Base-by-base conservation (phyloP, 2,329 filamentous ascomycete genomes). In the Aspergillus quadricinctus region DNA sequence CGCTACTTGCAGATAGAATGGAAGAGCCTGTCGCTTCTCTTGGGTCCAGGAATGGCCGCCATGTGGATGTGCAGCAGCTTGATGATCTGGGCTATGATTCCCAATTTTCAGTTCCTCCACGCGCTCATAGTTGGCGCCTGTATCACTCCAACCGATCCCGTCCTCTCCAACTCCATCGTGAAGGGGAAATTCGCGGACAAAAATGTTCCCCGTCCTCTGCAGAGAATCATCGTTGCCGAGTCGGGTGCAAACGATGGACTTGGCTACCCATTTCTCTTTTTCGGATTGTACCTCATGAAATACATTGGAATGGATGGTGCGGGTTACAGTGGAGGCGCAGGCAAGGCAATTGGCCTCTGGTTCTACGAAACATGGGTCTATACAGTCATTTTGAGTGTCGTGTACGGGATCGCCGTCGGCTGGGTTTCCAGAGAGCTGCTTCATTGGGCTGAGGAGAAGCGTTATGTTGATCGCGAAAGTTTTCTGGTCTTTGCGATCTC, bases 181-280 rank as follows among this genome's bases (percentile, higher is more conserved):
- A 96, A 96, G 77, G 92, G 92, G 31, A 92, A 90, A 65, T 97
- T 96, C 69, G 92, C 92, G 1, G 92, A 96, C 67, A 88, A 92
- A 66, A 94, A 96, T 69, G 87, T 96, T 19, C 91, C 92, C 0
- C 87, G 86, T 56, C 83, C 87, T 28, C 77, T 97, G 50, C 91
- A 96, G 76, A 86, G 88, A 61, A 90, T 91, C 64, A 89, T 91
- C 66, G 82, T 89, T 50, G 88, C 86, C 35, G 92, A 97, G 75
- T 92, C 89, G 0, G 92, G 92, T 1, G 89, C 90, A 1, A 96
- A 96, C 66, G 92, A 96, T 73, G 92, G 92, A 0, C 80, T 93
- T 37, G 91, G 91, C 0, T 96, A 96, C 65, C 92, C 91, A 0
- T 96, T 96, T 65, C 75, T 96, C 17, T 96, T 93, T 74, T 78